Evolutionary conservation across 2,329 filamentous ascomycete species (phyloP).

Genomic region (Orbilia blumenaviensis): DNA sequence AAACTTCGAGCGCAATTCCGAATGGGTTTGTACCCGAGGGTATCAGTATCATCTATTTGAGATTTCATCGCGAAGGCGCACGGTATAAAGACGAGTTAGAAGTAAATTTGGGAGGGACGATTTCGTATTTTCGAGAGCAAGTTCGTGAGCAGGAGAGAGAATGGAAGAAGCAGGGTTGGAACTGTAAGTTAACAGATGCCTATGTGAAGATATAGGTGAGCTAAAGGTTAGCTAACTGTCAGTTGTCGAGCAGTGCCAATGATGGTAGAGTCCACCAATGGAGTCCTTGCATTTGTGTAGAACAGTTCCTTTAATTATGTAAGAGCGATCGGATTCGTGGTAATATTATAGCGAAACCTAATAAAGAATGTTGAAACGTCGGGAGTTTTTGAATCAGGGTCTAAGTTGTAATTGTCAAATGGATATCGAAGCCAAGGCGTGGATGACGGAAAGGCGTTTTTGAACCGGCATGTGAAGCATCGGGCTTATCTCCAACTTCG

Average conservation of each 20-base stretch:
- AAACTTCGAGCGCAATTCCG: slow-evolving; percentile 36
- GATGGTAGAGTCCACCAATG: slow-evolving; percentile 36
- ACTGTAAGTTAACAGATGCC: slow-evolving; percentile 32
- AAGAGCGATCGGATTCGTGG: background rate
- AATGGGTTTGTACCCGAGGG: slow-evolving; percentile 47
- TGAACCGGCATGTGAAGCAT: slow-evolving; percentile 10
- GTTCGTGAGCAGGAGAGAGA: slow-evolving; percentile 44
- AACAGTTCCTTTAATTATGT: background rate
- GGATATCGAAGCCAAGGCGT: slow-evolving; percentile 3
- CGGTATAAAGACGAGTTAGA: slow-evolving; percentile 30
- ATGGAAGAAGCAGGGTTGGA: slow-evolving; percentile 49
- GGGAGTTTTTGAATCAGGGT: slow-evolving; percentile 16
- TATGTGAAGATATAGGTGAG: background rate
- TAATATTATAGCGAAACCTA: slow-evolving; percentile 10
- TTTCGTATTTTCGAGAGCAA: slow-evolving; percentile 35
- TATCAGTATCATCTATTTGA: slow-evolving; percentile 36
- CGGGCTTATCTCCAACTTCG: slow-evolving; percentile 17
- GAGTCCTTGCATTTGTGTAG: slow-evolving; percentile 31
- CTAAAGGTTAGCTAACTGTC: slow-evolving; percentile 10
- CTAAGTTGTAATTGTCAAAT: slow-evolving; percentile 1
- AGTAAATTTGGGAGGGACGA: slow-evolving; percentile 20
- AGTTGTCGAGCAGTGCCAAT: slow-evolving; percentile 36
- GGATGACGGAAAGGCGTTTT: slow-evolving; percentile 22
- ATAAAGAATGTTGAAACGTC: slow-evolving; percentile 19
- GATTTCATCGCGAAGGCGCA: slow-evolving; percentile 18